A percentile compares a stretch with the other conserved stretches of the same genome.
Conservation (phyloP, 306 rosid genomes). For the Vicia sativa region DNA sequence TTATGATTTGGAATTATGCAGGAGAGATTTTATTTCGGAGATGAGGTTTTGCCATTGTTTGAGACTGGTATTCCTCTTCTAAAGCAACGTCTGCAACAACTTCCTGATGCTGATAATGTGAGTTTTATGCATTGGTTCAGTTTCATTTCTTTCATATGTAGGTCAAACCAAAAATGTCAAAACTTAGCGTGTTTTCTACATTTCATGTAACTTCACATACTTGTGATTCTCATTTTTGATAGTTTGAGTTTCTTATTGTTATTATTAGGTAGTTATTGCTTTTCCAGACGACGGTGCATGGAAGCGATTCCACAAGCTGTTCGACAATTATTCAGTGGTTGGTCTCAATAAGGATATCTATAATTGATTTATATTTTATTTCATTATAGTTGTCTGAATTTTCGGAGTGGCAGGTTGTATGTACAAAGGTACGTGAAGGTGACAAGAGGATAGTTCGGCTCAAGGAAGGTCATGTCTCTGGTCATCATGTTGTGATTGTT, state of each 20-base stretch:
- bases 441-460: slow-evolving; percentile 91
- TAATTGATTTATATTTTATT: slow-evolving; percentile 7
- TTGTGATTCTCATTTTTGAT: background rate
- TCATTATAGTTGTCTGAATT: slow-evolving; percentile 25
- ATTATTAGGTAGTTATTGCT: slow-evolving; percentile 86
- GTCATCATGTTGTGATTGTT: slow-evolving; percentile 86
- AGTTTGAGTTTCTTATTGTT: slow-evolving; percentile 12
- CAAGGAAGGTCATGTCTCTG: slow-evolving; percentile 90
- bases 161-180: background rate
- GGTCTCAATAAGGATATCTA: slow-evolving; percentile 34
- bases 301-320: slow-evolving; percentile 95
- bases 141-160: background rate
- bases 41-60: slow-evolving; percentile 92
- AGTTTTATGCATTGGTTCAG: slow-evolving; percentile 28
- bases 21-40: slow-evolving; percentile 99
- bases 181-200: background rate
- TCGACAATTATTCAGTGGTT: slow-evolving; percentile 76
- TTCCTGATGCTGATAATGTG: slow-evolving; percentile 78
- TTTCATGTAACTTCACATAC: too few relatives aligned
- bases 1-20: slow-evolving; percentile 40
- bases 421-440: slow-evolving; percentile 93
- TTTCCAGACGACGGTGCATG: slow-evolving; percentile 99
- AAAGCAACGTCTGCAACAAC: slow-evolving; percentile 80
- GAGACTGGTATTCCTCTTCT: slow-evolving; percentile 96
- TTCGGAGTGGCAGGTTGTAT: slow-evolving; percentile 70